Percentiles rank a stretch among this genome's conserved stretches.
These are phyloP conservation scores for Penicillium fimorum DNA, from an alignment of 495 filamentous ascomycete genomes.

Conservation along the genomic window DNA sequence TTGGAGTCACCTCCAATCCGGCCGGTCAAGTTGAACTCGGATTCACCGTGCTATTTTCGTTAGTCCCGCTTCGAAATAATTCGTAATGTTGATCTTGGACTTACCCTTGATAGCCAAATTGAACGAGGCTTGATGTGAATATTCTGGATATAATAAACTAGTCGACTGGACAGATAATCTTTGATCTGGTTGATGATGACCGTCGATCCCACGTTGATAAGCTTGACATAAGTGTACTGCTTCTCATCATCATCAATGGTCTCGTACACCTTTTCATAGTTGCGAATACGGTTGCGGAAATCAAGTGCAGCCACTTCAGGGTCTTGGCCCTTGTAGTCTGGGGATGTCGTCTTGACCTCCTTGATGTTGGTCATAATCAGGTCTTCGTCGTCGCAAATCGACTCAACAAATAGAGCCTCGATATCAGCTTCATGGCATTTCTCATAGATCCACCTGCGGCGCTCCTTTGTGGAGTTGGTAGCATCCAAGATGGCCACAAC, in stretches of 20 bases:
- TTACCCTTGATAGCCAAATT: constrained; percentile 93
- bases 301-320: constrained; percentile 85
- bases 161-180: constrained; percentile 91
- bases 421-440: constrained; percentile 67
- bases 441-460: constrained; percentile 90
- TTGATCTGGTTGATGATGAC: constrained; percentile 97
- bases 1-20: constrained; percentile 89
- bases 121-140: constrained; percentile 95
- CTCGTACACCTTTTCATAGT: constrained; percentile 95
- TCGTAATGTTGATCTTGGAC: constrained; percentile 25
- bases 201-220: constrained; percentile 92
- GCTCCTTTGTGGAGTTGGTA: constrained; percentile 86
- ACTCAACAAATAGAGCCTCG: constrained; percentile 93
- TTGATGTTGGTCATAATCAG: constrained; percentile 96
- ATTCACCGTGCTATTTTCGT: constrained; percentile 78
- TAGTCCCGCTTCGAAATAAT: neutral
- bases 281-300: constrained; percentile 89
- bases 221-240: constrained; percentile 87
- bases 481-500: constrained; percentile 91
- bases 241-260: constrained; percentile 85
- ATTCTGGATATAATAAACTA: constrained; percentile 98
- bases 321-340: constrained; percentile 92
- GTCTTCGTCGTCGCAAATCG: constrained; percentile 90
- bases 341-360: constrained; percentile 94
- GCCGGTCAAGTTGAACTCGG: constrained; percentile 81